Base-by-base conservation (phyloP, 2,329 filamentous ascomycete genomes). In the Eutypella sp. region DNA sequence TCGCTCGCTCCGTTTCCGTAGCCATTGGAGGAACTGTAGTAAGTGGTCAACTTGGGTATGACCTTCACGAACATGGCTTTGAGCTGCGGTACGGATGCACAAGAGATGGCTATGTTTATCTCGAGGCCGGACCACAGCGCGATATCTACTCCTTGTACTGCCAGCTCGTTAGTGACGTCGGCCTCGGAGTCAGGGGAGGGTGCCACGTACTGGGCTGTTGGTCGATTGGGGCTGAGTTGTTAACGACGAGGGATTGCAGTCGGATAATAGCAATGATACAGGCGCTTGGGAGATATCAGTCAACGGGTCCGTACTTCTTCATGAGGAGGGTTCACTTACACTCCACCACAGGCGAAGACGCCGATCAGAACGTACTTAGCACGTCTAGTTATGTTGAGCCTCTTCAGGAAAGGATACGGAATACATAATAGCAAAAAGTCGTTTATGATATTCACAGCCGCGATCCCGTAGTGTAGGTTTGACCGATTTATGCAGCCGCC, bases 301-400 rank as follows among this genome's bases (percentile, higher is more conserved):
- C 23, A 18, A 40, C 19, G 7, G 29, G 18, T 44, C 7, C 5
- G 15, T 1, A 23, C 2, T 5, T 18, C 16, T 15, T 33, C 16
- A 43, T 13, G 18, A 16, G 10, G 7, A 20, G 23, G 22, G 16
- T 7, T 2, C 24, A 58, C 63, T 54, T 50, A 67, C 65, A 65
- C 71, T 52, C 45, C 57, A 41, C 54, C 71, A 50, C 65, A 57
- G 20, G 64, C 68, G 62, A 67, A 67, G 25, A 62, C 67, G 45
- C 45, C 60, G 52, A 61, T 67, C 53, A 76, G 56, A 1, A 70
- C 69, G 23, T 70, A 49, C 31, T 71, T 71, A 36, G 71, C 68
- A 11, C 61, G 62, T 42, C 36, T 20, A 8, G 18, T 39, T 19
- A 72, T 64, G 33, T 68, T 56, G n/a, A 72, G 57, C n/a, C 57